These are phyloP conservation scores for Nectriaceae sp. DNA, from an alignment of 2,329 filamentous ascomycete genomes.

Conservation along the genomic window DNA sequence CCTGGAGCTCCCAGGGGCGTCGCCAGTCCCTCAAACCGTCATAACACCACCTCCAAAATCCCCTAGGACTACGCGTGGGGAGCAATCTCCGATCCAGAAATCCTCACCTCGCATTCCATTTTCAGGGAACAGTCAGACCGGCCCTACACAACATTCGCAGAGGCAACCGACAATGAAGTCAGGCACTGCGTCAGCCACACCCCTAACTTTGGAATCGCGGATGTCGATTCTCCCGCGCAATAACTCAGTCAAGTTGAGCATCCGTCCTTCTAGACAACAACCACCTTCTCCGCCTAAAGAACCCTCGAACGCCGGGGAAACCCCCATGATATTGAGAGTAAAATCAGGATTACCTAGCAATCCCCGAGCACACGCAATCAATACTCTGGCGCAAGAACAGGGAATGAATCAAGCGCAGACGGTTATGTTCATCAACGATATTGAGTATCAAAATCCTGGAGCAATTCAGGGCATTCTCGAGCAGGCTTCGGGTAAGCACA, in stretches of 20 bases:
- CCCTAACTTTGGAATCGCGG: slow-evolving; percentile 22
- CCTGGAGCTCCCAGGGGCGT: neutral
- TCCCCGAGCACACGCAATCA: slow-evolving; percentile 42
- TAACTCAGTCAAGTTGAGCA: slow-evolving; percentile 31
- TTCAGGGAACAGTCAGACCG: too few species aligned
- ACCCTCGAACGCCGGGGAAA: slow-evolving; percentile 28
- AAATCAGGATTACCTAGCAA: slow-evolving; percentile 51
- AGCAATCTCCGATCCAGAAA: too few species aligned
- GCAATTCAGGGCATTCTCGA: slow-evolving; percentile 52
- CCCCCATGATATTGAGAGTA: slow-evolving; percentile 45
- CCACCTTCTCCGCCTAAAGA: slow-evolving; percentile 21
- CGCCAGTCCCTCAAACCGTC: neutral
- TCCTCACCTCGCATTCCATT: too few species aligned
- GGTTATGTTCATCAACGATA: slow-evolving; percentile 58
- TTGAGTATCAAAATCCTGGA: slow-evolving; percentile 55
- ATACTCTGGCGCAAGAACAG: slow-evolving; percentile 29
- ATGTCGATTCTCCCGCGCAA: slow-evolving; percentile 32
- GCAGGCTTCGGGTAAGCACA: slow-evolving; percentile 28
- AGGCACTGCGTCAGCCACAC: slow-evolving; percentile 20
- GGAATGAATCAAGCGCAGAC: slow-evolving; percentile 42
- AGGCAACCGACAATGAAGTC: neutral
- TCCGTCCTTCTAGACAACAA: slow-evolving; percentile 34
- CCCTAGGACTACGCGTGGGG: too few species aligned
- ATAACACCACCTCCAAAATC: neutral
- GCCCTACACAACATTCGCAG: neutral